A percentile compares a stretch with the other conserved stretches of the same genome.
Conservation (phyloP, 129 eudicot genomes). For the Saussurea involucrata region DNA sequence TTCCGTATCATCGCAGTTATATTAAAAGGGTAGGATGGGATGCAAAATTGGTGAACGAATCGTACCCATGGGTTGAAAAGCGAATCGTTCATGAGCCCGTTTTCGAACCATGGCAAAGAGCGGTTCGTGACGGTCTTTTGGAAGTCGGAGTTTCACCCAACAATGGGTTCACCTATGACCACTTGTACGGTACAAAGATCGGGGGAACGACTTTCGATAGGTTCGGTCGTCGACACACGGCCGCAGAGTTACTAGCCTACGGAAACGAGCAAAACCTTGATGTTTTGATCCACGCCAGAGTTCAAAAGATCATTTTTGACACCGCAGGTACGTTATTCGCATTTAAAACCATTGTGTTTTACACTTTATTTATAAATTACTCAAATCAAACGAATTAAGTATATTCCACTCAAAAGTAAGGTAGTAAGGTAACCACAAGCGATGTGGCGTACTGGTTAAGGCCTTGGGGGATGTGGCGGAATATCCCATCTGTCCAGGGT, state of each 20-base stretch:
- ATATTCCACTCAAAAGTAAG: background rate
- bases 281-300: slow-evolving; percentile 78
- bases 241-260: slow-evolving; percentile 76
- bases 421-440: no score
- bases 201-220: slow-evolving; percentile 94
- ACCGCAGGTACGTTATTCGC: slow-evolving; percentile 41
- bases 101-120: slow-evolving; percentile 67
- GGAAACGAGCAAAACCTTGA: slow-evolving; percentile 49
- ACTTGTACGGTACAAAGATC: slow-evolving; percentile 80
- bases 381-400: background rate
- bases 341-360: background rate
- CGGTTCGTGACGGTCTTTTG: slow-evolving; percentile 70
- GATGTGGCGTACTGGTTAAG: no score
- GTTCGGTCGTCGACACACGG: slow-evolving; percentile 79
- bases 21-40: slow-evolving; percentile 73
- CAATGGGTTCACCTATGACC: slow-evolving; percentile 93
- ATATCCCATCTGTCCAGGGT: no score
- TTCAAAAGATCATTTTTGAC: slow-evolving; percentile 75
- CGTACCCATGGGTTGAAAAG: slow-evolving; percentile 86
- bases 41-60: slow-evolving; percentile 77
- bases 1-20: slow-evolving; percentile 36
- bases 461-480: no score
- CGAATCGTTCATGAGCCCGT: slow-evolving; percentile 75
- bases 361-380: background rate
- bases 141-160: slow-evolving; percentile 74